These are phyloP conservation scores for Linnemannia elongata DNA, from an alignment of 192 early-diverging fungal genomes.

Conservation along the genomic window DNA sequence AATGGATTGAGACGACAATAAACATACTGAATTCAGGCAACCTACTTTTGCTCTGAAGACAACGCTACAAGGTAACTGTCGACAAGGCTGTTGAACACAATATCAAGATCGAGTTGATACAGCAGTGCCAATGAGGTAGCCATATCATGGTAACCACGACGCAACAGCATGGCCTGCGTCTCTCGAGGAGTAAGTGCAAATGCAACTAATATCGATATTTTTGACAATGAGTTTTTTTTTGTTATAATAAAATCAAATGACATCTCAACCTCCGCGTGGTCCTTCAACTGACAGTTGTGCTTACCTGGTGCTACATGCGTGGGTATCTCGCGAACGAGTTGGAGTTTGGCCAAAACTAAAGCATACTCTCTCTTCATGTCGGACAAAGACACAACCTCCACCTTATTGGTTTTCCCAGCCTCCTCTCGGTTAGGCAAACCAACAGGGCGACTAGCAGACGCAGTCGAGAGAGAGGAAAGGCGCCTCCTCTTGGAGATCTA, in stretches of 20 bases:
- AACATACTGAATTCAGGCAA: neutral
- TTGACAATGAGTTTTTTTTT: neutral
- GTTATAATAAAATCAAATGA: no score
- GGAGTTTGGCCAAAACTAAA: conserved; percentile 25
- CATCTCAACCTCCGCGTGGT: neutral
- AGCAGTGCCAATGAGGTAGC: conserved; percentile 33
- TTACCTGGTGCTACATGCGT: conserved; percentile 18
- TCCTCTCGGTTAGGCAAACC: neutral
- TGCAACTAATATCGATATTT: conserved; percentile 5
- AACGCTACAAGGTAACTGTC: conserved; percentile 35
- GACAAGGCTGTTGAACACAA: conserved; percentile 35
- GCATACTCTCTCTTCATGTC: conserved; percentile 32
- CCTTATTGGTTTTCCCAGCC: neutral
- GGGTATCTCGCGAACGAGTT: conserved; percentile 27
- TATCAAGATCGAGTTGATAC: conserved; percentile 25
- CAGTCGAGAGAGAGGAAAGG: neutral
- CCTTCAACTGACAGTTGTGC: neutral
- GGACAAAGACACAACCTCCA: conserved; percentile 24
- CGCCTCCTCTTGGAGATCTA: neutral
- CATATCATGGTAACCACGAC: conserved; percentile 22
- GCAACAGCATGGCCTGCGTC: conserved; percentile 29
- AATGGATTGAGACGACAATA: neutral
- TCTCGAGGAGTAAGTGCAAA: conserved; percentile 21
- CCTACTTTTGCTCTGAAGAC: conserved; percentile 39
- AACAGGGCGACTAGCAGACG: neutral